Base-by-base conservation (phyloP, 139 green algal genomes). In the Chlorella sp. region DNA sequence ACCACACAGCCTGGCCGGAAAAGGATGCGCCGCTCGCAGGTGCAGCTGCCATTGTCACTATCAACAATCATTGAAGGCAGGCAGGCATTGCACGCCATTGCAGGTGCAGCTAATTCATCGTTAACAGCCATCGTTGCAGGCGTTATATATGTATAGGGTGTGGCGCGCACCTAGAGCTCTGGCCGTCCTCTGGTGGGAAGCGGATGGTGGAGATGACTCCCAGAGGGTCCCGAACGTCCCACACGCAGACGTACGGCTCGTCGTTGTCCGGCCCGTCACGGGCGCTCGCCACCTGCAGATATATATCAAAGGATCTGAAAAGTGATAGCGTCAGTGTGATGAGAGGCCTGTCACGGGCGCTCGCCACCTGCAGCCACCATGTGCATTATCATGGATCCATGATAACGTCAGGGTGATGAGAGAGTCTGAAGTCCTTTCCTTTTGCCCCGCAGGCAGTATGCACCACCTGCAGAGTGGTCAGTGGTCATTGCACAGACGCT, bases 161-260 rank as follows among this genome's bases (percentile, higher is more conserved):
- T n/a, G n/a, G n/a, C n/a, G n/a, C n/a, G n/a, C 31, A 83, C 78
- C 78, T 64, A 2, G 66, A 55, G 29, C 71, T 49, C 4, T 64
- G 49, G 0, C 67, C 66, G 66, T 66, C 81, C 22, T 86, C 81
- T 20, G 77, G 74, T 0, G 77, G 75, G 74, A 86, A 83, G 31
- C 22, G 36, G 42, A 86, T 75, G 6, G 65, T 50, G 32, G 62
- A 74, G 27, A 86, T 74, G 34, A 69, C 31, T 10, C 50, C 68
- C n/a, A 72, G 60, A 22, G 64, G 34, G 55, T 85, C 74, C 23
- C 79, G 73, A 20, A 74, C 68, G 73, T 91, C 85, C 88, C 88
- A 93, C 14, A 93, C 66, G 62, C 79, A 84, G n/a, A 74, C 20
- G 60, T 74, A 79, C 1, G 74, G 74, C 20, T 51, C n/a, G 65